These are phyloP conservation scores for Yamadazyma philogaea DNA, from an alignment of 805 yeast species.

Conservation along the genomic window DNA sequence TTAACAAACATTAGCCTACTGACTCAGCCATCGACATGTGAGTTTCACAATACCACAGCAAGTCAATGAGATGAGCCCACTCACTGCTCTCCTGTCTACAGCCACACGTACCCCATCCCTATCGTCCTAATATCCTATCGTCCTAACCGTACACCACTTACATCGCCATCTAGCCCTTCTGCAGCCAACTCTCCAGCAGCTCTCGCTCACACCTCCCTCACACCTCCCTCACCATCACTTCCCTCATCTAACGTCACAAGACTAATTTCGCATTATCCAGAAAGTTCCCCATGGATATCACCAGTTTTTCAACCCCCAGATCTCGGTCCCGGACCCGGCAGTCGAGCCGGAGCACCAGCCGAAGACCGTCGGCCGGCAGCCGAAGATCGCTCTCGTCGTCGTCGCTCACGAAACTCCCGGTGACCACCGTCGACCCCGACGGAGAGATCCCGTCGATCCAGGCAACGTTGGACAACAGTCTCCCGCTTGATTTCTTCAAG, in stretches of 20 bases:
- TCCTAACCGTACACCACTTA: too few relatives aligned
- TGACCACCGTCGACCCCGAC: conserved; percentile 28
- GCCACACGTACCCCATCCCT: too few relatives aligned
- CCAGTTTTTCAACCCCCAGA: conserved; percentile 12
- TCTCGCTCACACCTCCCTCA: too few relatives aligned
- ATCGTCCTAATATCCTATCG: too few relatives aligned
- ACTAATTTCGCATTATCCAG: background rate
- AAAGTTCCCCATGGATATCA: conserved; percentile 15
- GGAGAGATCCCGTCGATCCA: conserved; percentile 47
- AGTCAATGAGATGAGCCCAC: too few relatives aligned
- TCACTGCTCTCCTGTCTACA: too few relatives aligned
- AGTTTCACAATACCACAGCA: too few relatives aligned
- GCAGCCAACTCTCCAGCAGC: too few relatives aligned
- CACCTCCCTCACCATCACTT: too few relatives aligned
- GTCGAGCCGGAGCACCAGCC: conserved; percentile 30
- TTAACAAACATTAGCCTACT: too few relatives aligned
- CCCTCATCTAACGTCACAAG: background rate
- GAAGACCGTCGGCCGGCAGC: conserved; percentile 33
- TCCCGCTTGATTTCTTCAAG: conserved; percentile 82
- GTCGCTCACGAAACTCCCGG: conserved; percentile 26
- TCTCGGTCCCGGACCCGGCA: conserved; percentile 30
- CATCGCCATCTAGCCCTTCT: too few relatives aligned
- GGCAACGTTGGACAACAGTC: conserved; percentile 65
- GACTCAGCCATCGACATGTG: too few relatives aligned
- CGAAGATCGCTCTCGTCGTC: conserved; percentile 36